Conservation (phyloP, 2,329 filamentous ascomycete genomes). For the Rhynchosporium graminicola region DNA sequence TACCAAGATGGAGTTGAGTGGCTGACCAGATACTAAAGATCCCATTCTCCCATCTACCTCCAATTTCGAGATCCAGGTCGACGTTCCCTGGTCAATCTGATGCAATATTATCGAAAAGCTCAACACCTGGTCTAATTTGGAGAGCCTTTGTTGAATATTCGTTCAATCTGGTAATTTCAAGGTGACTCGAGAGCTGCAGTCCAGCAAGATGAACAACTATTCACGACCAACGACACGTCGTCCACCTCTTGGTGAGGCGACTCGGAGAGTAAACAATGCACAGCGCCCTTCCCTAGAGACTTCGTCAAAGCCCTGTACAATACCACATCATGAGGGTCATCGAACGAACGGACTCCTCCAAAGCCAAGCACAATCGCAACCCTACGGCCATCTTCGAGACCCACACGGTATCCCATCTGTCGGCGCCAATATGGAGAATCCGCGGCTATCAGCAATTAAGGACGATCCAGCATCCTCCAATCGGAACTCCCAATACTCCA, state of each 20-base stretch:
- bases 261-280: slow-evolving; percentile 39
- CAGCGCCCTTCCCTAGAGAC: slow-evolving; percentile 20
- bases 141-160: not conserved
- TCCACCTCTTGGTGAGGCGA: slow-evolving; percentile 39
- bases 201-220: slow-evolving; percentile 30
- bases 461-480: slow-evolving; percentile 40
- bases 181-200: not conserved
- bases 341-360: slow-evolving; percentile 14
- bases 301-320: slow-evolving; percentile 27
- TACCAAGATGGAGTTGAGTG: not conserved
- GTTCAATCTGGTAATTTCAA: not conserved
- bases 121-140: not conserved
- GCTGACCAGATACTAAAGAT: slow-evolving; percentile 1
- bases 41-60: not conserved
- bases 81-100: slow-evolving; percentile 18
- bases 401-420: slow-evolving; percentile 3
- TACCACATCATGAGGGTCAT: slow-evolving; percentile 35
- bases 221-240: slow-evolving; percentile 37
- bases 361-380: slow-evolving; percentile 5
- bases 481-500: slow-evolving; percentile 45
- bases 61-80: not conserved
- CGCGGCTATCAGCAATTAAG: slow-evolving; percentile 42
- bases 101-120: slow-evolving; percentile 5
- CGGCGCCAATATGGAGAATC: slow-evolving; percentile 29
- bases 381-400: not conserved